Percentiles rank a stretch among this genome's conserved stretches.
These are phyloP conservation scores for Pulicaria dysenterica DNA, from an alignment of 129 eudicot genomes.

Conservation along the genomic window DNA sequence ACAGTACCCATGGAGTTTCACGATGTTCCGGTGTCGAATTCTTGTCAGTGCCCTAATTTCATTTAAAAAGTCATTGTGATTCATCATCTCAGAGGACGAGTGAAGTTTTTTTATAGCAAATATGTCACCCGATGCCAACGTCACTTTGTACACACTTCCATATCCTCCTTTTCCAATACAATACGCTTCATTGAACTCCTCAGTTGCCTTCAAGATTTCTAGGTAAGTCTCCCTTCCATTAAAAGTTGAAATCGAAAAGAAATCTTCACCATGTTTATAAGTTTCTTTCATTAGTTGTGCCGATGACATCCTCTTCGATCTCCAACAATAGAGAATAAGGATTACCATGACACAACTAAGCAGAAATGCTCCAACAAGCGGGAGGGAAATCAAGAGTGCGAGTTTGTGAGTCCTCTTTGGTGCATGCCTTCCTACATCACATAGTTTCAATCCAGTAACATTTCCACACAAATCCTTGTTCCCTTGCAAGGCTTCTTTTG, in stretches of 20 bases:
- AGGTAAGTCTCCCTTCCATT: slow-evolving; percentile 25
- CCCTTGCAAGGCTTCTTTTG: slow-evolving; percentile 31
- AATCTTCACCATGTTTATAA: not conserved
- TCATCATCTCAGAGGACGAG: slow-evolving; percentile 16
- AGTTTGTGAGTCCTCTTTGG: not conserved
- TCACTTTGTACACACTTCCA: slow-evolving; percentile 40
- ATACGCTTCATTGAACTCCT: slow-evolving; percentile 31
- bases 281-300: not conserved
- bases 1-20: slow-evolving; percentile 38
- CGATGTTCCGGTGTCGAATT: slow-evolving; percentile 37
- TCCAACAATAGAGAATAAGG: not conserved
- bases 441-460: slow-evolving; percentile 22
- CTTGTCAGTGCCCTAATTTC: slow-evolving; percentile 35
- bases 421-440: slow-evolving; percentile 3
- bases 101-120: slow-evolving; percentile 31
- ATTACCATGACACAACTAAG: slow-evolving; percentile 12
- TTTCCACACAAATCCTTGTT: slow-evolving; percentile 41
- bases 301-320: not conserved
- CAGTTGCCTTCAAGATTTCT: slow-evolving; percentile 26
- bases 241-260: slow-evolving; percentile 24
- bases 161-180: slow-evolving; percentile 39
- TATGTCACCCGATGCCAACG: slow-evolving; percentile 14
- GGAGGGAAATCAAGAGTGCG: slow-evolving; percentile 23
- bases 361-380: slow-evolving; percentile 32
- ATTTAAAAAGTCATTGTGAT: slow-evolving; percentile 12